Base-by-base conservation (phyloP, 2,329 filamentous ascomycete genomes). In the Onygenales sp. region DNA sequence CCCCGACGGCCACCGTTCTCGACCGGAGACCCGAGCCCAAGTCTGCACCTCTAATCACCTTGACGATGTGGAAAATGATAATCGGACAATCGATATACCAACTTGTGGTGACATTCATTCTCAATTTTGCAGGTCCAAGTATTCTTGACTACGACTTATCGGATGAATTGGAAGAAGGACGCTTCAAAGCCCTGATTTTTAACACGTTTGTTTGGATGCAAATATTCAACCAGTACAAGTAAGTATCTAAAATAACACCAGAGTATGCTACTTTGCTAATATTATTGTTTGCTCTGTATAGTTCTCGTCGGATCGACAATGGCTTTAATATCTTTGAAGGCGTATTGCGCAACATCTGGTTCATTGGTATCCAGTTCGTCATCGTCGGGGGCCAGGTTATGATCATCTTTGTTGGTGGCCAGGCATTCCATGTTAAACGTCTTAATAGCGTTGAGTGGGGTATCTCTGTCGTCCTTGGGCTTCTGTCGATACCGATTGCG, bases 41-140 rank as follows among this genome's bases (percentile, higher is more conserved):
- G 65, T 84, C 81, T 34, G 84, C 85, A 5, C 78, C 85, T 2
- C 74, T 92, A 4, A 92, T 97, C 61, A 94, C 90, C 1, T 74
- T 86, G 37, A 91, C 86, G n/a, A 97, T 97, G 92, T 95, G 92
- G 92, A 97, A 97, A 77, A 97, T 97, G 92, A 96, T 97, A 58
- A 79, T 95, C 42, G 92, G 91, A 2, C 90, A 97, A 68, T 84
- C 91, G 1, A 78, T 95, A 52, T 97, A 93, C 69, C 91, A 97
- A 69, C 81, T 97, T 0, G 76, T 77, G 4, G 82, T 84, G n/a
- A 86, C 90, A 0, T 85, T 96, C 59, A 77, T 93, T 59, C 78
- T 96, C 21, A 91, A 92, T 73, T 97, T 91, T 62, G 88, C 81
- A 37, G 82, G 79, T 46, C 70, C 69, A 55, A 72, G 63, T 36